Evolutionary conservation across 129 eudicot species (phyloP).

Genomic region (Calendula officinalis): DNA sequence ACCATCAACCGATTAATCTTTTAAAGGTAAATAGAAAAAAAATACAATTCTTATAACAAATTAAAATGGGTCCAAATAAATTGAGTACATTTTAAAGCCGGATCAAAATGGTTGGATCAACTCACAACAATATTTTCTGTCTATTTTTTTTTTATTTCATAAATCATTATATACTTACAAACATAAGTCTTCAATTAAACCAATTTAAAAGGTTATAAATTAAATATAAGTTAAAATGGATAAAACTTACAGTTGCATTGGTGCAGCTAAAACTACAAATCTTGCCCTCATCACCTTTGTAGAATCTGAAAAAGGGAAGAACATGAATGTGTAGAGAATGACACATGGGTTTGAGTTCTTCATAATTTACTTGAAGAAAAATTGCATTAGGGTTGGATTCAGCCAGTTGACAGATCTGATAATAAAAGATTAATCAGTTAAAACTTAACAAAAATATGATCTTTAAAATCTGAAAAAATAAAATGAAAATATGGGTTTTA

Average conservation of each 20-base stretch:
- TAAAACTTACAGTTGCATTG: constrained; percentile 59
- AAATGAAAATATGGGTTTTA: background rate
- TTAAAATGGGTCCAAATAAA: background rate
- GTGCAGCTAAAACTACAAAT: constrained; percentile 94
- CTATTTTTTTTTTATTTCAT: background rate
- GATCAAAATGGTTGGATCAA: background rate
- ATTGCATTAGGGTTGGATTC: constrained; percentile 74
- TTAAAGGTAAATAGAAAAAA: constrained; percentile 1
- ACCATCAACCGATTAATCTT: constrained; percentile 8
- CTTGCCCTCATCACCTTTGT: constrained; percentile 78
- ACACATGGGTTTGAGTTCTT: constrained; percentile 67
- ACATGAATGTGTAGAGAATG: constrained; percentile 74
- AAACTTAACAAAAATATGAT: background rate
- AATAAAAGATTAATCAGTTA: background rate
- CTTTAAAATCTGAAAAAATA: background rate
- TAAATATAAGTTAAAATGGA: background rate
- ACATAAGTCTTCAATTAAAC: background rate
- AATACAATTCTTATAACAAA: too few species aligned
- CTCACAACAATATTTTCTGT: background rate
- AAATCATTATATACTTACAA: background rate
- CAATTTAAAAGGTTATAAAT: background rate
- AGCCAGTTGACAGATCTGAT: constrained; percentile 84
- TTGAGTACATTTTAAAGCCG: background rate
- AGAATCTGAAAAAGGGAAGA: constrained; percentile 87
- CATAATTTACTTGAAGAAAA: constrained; percentile 84